phyloP scores from a whole-genome alignment of 805 yeast genomes.

The Candida anglica region DNA sequence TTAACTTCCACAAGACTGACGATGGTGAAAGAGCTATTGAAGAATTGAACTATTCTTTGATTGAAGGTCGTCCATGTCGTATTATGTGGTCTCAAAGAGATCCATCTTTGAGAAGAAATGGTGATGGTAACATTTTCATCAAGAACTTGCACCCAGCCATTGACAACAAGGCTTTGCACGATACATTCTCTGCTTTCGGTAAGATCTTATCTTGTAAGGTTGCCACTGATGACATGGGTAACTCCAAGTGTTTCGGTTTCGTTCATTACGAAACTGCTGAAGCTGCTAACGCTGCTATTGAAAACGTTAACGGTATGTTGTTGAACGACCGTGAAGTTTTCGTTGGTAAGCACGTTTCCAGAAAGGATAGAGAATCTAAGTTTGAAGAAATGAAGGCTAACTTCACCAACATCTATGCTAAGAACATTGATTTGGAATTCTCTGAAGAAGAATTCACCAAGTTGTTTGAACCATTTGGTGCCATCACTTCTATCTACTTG shows the following conservation, averaged over 20 bases:
- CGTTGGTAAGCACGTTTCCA: slow-evolving; percentile 91
- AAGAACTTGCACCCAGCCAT: slow-evolving; percentile 98
- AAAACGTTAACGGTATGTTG: slow-evolving; percentile 96
- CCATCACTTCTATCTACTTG: slow-evolving; percentile 76
- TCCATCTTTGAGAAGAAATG: slow-evolving; percentile 90
- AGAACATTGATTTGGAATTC: slow-evolving; percentile 76
- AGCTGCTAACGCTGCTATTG: slow-evolving; percentile 92
- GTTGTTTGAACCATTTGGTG: slow-evolving; percentile 71
- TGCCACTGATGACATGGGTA: slow-evolving; percentile 89
- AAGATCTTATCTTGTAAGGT: slow-evolving; percentile 94
- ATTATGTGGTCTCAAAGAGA: slow-evolving; percentile 99
- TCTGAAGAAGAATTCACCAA: slow-evolving; percentile 67
- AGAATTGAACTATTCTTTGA: slow-evolving; percentile 88
- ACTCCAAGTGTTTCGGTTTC: slow-evolving; percentile 94
- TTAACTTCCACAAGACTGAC: slow-evolving; percentile 82
- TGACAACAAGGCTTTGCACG: slow-evolving; percentile 98
- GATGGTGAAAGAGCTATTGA: slow-evolving; percentile 95
- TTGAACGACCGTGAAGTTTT: slow-evolving; percentile 93
- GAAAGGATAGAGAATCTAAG: slow-evolving; percentile 91
- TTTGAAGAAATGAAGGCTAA: slow-evolving; percentile 85
- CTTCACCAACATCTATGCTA: slow-evolving; percentile 94
- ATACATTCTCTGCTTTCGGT: slow-evolving; percentile 96
- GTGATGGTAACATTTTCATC: slow-evolving; percentile 95
- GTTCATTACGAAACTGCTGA: slow-evolving; percentile 94
- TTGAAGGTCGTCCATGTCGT: slow-evolving; percentile 96